Conservation (phyloP, 352 stramenopile species). For the Phytophthora pistaciae region DNA sequence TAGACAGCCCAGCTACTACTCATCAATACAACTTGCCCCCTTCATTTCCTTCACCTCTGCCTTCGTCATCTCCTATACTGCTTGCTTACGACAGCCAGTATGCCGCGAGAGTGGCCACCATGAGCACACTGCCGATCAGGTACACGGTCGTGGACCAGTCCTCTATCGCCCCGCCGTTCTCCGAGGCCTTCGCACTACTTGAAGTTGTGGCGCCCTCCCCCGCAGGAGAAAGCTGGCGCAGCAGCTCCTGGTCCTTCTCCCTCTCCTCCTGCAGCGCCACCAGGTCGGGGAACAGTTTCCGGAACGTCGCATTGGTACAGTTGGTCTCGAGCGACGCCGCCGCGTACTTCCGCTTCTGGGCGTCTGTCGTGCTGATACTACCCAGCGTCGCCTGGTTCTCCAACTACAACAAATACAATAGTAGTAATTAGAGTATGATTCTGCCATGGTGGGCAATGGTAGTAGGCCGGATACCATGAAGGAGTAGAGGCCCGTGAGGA, state of each 20-base stretch:
- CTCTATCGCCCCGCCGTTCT: constrained; percentile 40
- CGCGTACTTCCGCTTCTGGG: constrained; percentile 88
- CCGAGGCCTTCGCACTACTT: constrained; percentile 23
- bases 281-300: constrained; percentile 91
- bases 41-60: constrained; percentile 19
- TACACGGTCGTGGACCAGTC: constrained; percentile 53
- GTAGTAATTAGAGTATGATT: neutral
- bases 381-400: constrained; percentile 89
- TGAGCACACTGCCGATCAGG: constrained; percentile 44
- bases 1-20: constrained; percentile 1
- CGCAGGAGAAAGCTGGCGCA: constrained; percentile 36
- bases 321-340: constrained; percentile 85
- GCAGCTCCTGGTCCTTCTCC: constrained; percentile 54
- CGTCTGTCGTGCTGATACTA: constrained; percentile 88
- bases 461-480: constrained; percentile 84
- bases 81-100: constrained; percentile 61
- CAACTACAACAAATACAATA: constrained; percentile 38
- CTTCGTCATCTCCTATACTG: constrained; percentile 1
- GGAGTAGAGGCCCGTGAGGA: constrained; percentile 96
- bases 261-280: constrained; percentile 78
- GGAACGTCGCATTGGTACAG: constrained; percentile 80
- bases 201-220: constrained; percentile 19
- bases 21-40: constrained; percentile 14
- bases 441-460: neutral
- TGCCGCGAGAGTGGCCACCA: constrained; percentile 49